phyloP scores from a whole-genome alignment of 2,329 filamentous ascomycete species.

The Alternaria incomplexa region DNA sequence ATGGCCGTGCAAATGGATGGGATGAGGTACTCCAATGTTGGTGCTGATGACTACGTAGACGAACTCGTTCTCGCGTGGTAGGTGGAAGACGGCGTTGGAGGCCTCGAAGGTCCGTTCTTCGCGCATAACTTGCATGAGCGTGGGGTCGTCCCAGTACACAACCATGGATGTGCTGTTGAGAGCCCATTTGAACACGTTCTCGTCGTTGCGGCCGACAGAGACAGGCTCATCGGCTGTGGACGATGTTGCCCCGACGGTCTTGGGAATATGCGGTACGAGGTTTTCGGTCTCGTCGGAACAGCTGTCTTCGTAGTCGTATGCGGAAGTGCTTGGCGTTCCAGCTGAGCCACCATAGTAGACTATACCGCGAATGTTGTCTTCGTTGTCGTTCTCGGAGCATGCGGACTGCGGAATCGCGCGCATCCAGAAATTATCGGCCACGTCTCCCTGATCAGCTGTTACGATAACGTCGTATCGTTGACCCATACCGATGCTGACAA shows the following conservation, averaged over 20 bases:
- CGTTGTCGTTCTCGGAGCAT: constrained; percentile 45
- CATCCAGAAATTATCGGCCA: constrained; percentile 39
- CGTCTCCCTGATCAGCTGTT: constrained; percentile 36
- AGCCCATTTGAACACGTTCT: constrained; percentile 51
- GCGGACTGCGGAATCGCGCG: constrained; percentile 49
- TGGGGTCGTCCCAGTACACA: constrained; percentile 49
- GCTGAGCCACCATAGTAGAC: constrained; percentile 45
- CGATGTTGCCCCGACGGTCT: constrained; percentile 37
- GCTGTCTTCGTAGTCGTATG: constrained; percentile 42
- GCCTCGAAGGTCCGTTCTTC: constrained; percentile 41
- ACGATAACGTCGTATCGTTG: constrained; percentile 51
- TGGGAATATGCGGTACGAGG: constrained; percentile 33
- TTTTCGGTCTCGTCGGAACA: constrained; percentile 47
- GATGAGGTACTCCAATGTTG: constrained; percentile 42
- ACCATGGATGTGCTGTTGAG: constrained; percentile 50
- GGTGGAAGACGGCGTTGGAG: constrained; percentile 35
- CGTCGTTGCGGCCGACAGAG: constrained; percentile 36
- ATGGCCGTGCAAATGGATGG: constrained; percentile 42
- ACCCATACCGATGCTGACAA: constrained; percentile 50
- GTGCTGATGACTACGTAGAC: constrained; percentile 51
- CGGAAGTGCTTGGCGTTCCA: constrained; percentile 40
- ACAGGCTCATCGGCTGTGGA: constrained; percentile 33
- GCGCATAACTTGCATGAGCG: constrained; percentile 43
- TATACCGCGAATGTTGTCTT: constrained; percentile 45
- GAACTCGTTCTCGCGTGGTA: constrained; percentile 39